These are phyloP conservation scores for Echites panduratus DNA, from an alignment of 257 asterid species.

Conservation along the genomic window DNA sequence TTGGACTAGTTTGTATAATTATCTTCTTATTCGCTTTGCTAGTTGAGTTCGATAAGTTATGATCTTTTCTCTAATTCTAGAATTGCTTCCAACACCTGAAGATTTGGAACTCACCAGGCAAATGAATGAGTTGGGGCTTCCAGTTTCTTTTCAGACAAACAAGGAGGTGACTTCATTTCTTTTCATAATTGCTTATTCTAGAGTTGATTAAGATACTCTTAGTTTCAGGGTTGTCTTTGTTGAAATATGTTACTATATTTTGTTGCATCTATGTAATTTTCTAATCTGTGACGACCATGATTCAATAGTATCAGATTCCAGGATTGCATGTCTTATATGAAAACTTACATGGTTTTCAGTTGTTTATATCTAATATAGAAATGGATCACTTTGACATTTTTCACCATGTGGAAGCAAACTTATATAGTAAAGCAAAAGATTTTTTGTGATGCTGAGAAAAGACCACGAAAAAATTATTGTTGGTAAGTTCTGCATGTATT, in stretches of 20 bases:
- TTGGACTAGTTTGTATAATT: conserved; percentile 1
- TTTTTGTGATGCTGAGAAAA: neutral
- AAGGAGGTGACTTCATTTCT: conserved; percentile 48
- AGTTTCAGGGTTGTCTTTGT: neutral
- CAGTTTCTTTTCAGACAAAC: conserved; percentile 65
- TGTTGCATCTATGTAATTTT: neutral
- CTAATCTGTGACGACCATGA: neutral
- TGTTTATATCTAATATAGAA: neutral
- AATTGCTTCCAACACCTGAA: conserved; percentile 27
- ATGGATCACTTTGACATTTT: neutral
- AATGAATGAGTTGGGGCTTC: conserved; percentile 79
- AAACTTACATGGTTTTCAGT: neutral
- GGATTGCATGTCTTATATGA: neutral
- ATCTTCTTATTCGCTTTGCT: conserved; percentile 4
- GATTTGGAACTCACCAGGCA: conserved; percentile 46
- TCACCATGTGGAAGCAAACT: neutral
- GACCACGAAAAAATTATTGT: neutral
- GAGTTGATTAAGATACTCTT: neutral
- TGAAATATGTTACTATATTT: neutral
- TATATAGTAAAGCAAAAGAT: neutral
- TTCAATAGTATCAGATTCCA: neutral
- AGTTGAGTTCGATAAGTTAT: conserved; percentile 1
- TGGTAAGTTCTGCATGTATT: neutral
- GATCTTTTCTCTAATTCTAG: conserved; percentile 27
- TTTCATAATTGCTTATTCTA: neutral